These are phyloP conservation scores for Ascochyta clinopodiicola DNA, from an alignment of 2,329 filamentous ascomycete genomes.

Conservation along the genomic window DNA sequence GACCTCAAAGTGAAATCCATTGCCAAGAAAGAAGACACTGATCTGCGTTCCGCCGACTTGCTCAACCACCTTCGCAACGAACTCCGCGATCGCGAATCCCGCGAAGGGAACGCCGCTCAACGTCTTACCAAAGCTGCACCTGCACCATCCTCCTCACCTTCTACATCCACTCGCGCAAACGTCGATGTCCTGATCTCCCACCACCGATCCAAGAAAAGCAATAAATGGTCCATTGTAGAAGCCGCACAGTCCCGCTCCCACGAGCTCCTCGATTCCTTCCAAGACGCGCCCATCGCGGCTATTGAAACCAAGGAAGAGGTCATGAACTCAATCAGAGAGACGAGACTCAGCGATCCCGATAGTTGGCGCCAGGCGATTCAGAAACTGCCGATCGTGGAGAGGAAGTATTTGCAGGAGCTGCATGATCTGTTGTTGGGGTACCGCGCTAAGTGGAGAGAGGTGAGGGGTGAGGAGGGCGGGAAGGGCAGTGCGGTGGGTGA, in stretches of 20 bases:
- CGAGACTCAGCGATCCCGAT: slow-evolving; percentile 78
- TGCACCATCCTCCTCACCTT: slow-evolving; percentile 27
- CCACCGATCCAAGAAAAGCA: slow-evolving; percentile 89
- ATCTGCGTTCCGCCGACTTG: slow-evolving; percentile 76
- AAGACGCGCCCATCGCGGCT: slow-evolving; percentile 81
- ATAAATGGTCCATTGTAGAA: slow-evolving; percentile 84
- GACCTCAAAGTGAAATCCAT: slow-evolving; percentile 79
- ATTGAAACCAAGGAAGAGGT: slow-evolving; percentile 88
- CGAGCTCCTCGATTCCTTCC: slow-evolving; percentile 72
- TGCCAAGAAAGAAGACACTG: slow-evolving; percentile 75
- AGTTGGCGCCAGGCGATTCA: slow-evolving; percentile 85
- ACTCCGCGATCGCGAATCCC: slow-evolving; percentile 77
- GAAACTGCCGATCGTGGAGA: slow-evolving; percentile 74
- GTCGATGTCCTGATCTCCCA: slow-evolving; percentile 85
- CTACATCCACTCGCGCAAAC: slow-evolving; percentile 56
- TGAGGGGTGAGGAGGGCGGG: slow-evolving; percentile 30
- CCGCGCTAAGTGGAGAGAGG: slow-evolving; percentile 63
- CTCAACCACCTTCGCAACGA: slow-evolving; percentile 82
- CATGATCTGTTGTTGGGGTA: slow-evolving; percentile 75
- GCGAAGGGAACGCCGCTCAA: slow-evolving; percentile 56
- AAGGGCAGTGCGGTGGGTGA: slow-evolving; percentile 53
- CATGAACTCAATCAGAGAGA: slow-evolving; percentile 76
- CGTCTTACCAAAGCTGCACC: slow-evolving; percentile 30
- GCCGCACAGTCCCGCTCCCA: slow-evolving; percentile 66
- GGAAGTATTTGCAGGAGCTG: slow-evolving; percentile 82